These are phyloP conservation scores for Boletus patriciae DNA, from an alignment of 768 basidiomycete genomes.

Conservation along the genomic window DNA sequence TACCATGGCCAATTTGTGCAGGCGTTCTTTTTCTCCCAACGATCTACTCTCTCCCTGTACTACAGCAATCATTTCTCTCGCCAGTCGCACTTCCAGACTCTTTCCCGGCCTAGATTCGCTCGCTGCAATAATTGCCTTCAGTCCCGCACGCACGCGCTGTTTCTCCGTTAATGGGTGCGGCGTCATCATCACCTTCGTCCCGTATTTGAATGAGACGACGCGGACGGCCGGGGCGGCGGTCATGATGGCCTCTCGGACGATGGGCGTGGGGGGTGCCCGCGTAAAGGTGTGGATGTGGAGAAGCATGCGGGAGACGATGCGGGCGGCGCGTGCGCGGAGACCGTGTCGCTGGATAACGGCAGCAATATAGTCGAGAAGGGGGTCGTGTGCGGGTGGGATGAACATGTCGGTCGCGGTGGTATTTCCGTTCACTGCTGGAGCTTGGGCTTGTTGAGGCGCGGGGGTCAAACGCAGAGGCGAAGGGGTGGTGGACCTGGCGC, in stretches of 20 bases:
- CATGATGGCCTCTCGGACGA: constrained; percentile 71
- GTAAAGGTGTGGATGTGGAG: constrained; percentile 72
- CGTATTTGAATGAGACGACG: constrained; percentile 53
- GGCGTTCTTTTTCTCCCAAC: constrained; percentile 57
- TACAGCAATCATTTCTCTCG: constrained; percentile 73
- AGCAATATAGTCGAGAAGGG: constrained; percentile 67
- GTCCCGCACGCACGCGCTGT: constrained; percentile 69
- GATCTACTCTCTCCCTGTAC: constrained; percentile 62
- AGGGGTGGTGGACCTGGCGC: constrained; percentile 3
- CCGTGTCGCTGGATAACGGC: constrained; percentile 64
- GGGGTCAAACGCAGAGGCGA: background rate
- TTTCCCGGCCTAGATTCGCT: constrained; percentile 56
- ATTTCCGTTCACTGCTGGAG: background rate
- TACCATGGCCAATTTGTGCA: constrained; percentile 70
- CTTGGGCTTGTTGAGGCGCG: background rate
- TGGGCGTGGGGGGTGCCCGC: constrained; percentile 72
- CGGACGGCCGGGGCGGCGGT: constrained; percentile 71
- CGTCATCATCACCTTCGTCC: constrained; percentile 62
- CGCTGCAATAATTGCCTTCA: constrained; percentile 70
- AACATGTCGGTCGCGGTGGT: constrained; percentile 35
- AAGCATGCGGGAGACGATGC: constrained; percentile 60
- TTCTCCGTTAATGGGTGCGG: constrained; percentile 79
- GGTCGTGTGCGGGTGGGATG: constrained; percentile 75
- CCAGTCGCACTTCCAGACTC: constrained; percentile 66
- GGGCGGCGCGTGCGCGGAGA: constrained; percentile 58